Percentiles rank a stretch among this genome's conserved stretches.
phyloP scores from a whole-genome alignment of 2,329 filamentous ascomycete species.

The Cladophialophora carrionii region DNA sequence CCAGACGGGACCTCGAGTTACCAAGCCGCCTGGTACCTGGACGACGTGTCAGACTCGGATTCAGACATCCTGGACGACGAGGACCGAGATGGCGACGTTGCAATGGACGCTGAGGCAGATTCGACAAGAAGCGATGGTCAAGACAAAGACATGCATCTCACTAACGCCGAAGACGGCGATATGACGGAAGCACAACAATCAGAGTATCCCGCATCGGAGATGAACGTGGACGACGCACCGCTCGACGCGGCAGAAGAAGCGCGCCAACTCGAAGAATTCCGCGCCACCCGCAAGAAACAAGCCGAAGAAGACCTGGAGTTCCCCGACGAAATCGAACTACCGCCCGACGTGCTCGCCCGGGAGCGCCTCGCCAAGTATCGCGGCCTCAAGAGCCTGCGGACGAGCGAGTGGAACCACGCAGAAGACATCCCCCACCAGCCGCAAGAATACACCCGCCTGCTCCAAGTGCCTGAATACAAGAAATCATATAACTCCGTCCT shows the following conservation, averaged over 20 bases:
- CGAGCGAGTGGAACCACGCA: slow-evolving; percentile 83
- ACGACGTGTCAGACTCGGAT: slow-evolving; percentile 77
- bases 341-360: slow-evolving; percentile 80
- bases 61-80: slow-evolving; percentile 80
- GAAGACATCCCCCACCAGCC: slow-evolving; percentile 88
- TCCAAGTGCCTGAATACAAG: slow-evolving; percentile 88
- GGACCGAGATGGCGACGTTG: slow-evolving; percentile 58
- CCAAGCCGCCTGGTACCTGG: slow-evolving; percentile 91
- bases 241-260: slow-evolving; percentile 70
- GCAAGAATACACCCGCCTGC: slow-evolving; percentile 81
- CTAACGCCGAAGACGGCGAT: slow-evolving; percentile 49
- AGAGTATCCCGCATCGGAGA: slow-evolving; percentile 91
- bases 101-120: slow-evolving; percentile 52
- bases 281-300: slow-evolving; percentile 70
- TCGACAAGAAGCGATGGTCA: slow-evolving; percentile 54
- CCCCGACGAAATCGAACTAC: slow-evolving; percentile 94
- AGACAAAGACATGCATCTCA: slow-evolving; percentile 54
- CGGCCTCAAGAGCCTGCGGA: slow-evolving; percentile 86
- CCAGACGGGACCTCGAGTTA: slow-evolving; percentile 92
- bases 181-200: slow-evolving; percentile 77
- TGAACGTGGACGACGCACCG: slow-evolving; percentile 69
- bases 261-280: slow-evolving; percentile 78
- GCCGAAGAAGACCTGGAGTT: slow-evolving; percentile 91
- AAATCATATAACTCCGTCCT: slow-evolving; percentile 75
- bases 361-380: slow-evolving; percentile 86